Evolutionary conservation across 2,329 filamentous ascomycete genomes (phyloP).

Genomic region (Thermothelomyces thermophilus): DNA sequence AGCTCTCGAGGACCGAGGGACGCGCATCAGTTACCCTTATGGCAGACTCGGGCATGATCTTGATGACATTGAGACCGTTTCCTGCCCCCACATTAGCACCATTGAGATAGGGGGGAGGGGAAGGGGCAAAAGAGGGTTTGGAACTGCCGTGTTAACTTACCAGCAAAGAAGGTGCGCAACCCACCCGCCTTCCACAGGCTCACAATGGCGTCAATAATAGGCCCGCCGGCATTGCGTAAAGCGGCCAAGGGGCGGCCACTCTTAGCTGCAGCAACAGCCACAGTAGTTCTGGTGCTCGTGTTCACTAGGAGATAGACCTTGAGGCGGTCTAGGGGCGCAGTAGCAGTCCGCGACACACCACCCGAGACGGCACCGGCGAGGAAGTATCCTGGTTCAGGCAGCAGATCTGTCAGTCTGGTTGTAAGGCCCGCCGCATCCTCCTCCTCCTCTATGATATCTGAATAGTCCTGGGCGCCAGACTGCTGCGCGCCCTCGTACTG

Average conservation of each 20-base stretch:
- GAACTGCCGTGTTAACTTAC: conserved; percentile 44
- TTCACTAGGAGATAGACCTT: conserved; percentile 98
- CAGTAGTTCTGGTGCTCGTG: conserved; percentile 55
- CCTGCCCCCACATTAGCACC: conserved; percentile 47
- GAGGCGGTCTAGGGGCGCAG: conserved; percentile 89
- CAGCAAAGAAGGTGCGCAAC: conserved; percentile 83
- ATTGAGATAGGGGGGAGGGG: background rate
- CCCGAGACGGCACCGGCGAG: conserved; percentile 90
- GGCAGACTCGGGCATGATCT: conserved; percentile 97
- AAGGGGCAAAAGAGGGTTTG: too few species aligned
- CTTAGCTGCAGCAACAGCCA: conserved; percentile 60
- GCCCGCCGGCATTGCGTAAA: conserved; percentile 57
- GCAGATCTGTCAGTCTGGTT: conserved; percentile 56
- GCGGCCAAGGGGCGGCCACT: conserved; percentile 61
- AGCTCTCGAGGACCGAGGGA: conserved; percentile 1
- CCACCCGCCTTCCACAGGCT: conserved; percentile 84
- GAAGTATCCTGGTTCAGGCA: conserved; percentile 94
- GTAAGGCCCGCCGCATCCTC: conserved; percentile 35
- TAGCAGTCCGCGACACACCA: conserved; percentile 89
- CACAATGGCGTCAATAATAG: conserved; percentile 65
- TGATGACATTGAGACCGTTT: conserved; percentile 92
- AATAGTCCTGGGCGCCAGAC: conserved; percentile 19
- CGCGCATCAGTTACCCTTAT: conserved; percentile 56
- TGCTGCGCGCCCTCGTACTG: conserved; percentile 20
- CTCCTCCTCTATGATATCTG: conserved; percentile 31